Conservation (phyloP, 495 filamentous ascomycete genomes). For the Amphirosellinia nigrospora region DNA sequence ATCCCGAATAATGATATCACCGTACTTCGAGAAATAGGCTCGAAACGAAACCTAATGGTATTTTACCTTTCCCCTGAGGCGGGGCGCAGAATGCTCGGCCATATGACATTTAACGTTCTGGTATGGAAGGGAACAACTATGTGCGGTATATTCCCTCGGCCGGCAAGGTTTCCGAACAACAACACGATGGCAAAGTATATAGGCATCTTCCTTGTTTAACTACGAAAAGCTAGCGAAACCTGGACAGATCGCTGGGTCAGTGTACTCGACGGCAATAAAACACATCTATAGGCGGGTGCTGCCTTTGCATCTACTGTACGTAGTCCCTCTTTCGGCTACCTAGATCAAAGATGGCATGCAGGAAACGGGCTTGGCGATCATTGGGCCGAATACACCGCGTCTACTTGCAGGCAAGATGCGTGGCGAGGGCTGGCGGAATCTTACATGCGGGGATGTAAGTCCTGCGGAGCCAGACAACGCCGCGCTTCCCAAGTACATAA, state of each 20-base stretch:
- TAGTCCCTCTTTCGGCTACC: slow-evolving; percentile 1
- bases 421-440: slow-evolving; percentile 40
- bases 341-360: slow-evolving; percentile 30
- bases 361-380: slow-evolving; percentile 23
- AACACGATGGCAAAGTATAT: background rate
- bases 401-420: slow-evolving; percentile 29
- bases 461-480: background rate
- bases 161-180: background rate
- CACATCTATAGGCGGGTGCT: background rate
- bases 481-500: background rate
- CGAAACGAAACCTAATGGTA: background rate
- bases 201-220: background rate
- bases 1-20: background rate
- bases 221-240: background rate
- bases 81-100: background rate
- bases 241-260: slow-evolving; percentile 9
- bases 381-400: slow-evolving; percentile 7
- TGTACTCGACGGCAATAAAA: background rate
- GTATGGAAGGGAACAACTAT: slow-evolving; percentile 7
- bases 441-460: slow-evolving; percentile 35
- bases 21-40: slow-evolving; percentile 9
- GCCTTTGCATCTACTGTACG: background rate
- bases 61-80: background rate
- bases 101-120: background rate
- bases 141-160: background rate